A percentile compares a stretch with the other conserved stretches of the same genome.
Conservation (phyloP, 1,284 basidiomycete genomes). For the Heterobasidion annosum region DNA sequence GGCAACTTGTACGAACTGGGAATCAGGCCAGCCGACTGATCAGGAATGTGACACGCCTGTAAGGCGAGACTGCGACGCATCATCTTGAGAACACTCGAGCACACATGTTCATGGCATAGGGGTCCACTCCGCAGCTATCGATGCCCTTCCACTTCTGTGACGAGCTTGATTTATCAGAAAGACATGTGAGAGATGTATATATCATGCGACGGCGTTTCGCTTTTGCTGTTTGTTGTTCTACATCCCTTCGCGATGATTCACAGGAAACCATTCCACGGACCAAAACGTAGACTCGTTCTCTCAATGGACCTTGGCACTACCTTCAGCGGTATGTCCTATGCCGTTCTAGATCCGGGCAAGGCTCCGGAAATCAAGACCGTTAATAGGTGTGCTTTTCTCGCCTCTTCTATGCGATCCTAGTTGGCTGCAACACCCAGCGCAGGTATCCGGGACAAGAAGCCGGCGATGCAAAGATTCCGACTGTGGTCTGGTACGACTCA, state of each 20-base stretch:
- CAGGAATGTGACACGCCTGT: no score
- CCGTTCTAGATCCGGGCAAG: slow-evolving; percentile 13
- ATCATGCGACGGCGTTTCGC: no score
- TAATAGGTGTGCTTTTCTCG: slow-evolving; percentile 4
- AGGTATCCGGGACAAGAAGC: slow-evolving; percentile 7
- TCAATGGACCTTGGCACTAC: slow-evolving; percentile 14
- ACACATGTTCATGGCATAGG: no score
- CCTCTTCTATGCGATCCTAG: neutral
- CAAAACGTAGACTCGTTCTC: slow-evolving; percentile 9
- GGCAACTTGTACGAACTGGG: no score
- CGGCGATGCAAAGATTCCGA: slow-evolving; percentile 26
- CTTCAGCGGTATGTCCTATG: slow-evolving; percentile 13
- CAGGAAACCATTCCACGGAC: neutral
- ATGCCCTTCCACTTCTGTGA: no score
- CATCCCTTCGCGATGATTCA: neutral
- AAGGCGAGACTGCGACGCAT: no score
- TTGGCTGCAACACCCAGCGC: neutral
- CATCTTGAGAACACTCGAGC: no score
- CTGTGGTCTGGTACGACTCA: slow-evolving; percentile 24
- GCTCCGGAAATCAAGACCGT: slow-evolving; percentile 12
- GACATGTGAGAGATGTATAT: no score
- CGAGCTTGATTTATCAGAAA: no score
- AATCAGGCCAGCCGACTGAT: no score
- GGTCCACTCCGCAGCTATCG: no score
- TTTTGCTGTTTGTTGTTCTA: no score